Evolutionary conservation across 1,284 basidiomycete genomes (phyloP).

Genomic region (Cutaneotrichosporon sp.): DNA sequence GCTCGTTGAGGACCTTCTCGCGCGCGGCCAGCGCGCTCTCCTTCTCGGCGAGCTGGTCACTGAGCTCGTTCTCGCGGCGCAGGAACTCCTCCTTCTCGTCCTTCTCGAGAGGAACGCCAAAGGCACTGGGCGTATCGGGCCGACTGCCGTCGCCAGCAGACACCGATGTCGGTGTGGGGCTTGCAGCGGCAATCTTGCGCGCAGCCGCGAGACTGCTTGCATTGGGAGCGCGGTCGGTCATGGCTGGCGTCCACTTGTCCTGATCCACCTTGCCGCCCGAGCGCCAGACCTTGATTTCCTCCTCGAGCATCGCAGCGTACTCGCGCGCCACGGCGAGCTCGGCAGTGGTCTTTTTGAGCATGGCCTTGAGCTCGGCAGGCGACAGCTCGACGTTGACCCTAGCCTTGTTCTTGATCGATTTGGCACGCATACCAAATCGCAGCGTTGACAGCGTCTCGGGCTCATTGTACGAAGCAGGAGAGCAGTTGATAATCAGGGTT

Average conservation of each 20-base stretch:
- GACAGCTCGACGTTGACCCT: constrained; percentile 98
- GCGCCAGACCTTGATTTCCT: constrained; percentile 87
- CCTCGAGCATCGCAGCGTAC: constrained; percentile 84
- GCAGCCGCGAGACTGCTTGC: constrained; percentile 27
- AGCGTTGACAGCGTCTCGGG: constrained; percentile 95
- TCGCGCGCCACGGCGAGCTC: constrained; percentile 78
- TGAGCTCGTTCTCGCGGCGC: constrained; percentile 92
- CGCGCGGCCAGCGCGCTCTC: constrained; percentile 69
- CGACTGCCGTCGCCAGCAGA: constrained; percentile 60
- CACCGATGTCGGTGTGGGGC: constrained; percentile 60
- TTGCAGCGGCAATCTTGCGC: constrained; percentile 6
- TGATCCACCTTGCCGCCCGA: constrained; percentile 80
- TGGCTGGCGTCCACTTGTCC: constrained; percentile 66
- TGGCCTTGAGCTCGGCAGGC: constrained; percentile 87
- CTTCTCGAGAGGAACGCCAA: constrained; percentile 70
- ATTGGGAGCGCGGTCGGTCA: constrained; percentile 47
- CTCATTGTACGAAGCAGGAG: constrained; percentile 94
- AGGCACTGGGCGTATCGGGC: constrained; percentile 41
- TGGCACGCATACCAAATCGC: constrained; percentile 97
- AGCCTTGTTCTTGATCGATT: constrained; percentile 99
- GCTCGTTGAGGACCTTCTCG: constrained; percentile 62
- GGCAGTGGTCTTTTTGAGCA: constrained; percentile 83
- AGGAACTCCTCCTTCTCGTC: constrained; percentile 98
- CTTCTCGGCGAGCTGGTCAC: constrained; percentile 85
- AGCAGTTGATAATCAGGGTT: constrained; percentile 98